phyloP scores from a whole-genome alignment of 495 filamentous ascomycete species.

The Penicillium angulare region DNA sequence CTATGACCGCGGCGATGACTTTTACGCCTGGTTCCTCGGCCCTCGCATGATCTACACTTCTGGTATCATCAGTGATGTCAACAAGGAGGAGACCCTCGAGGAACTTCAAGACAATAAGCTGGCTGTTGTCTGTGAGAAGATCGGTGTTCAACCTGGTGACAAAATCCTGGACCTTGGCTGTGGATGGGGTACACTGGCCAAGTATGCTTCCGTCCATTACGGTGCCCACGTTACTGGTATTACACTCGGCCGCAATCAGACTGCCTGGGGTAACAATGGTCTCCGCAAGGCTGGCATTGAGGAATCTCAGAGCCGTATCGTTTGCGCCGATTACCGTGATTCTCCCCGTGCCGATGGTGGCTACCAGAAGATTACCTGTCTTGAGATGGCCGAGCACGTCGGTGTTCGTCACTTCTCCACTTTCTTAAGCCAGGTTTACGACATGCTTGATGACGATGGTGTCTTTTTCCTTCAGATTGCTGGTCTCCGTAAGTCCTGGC shows the following conservation, averaged over 20 bases:
- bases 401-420: slow-evolving; percentile 62
- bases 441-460: slow-evolving; percentile 70
- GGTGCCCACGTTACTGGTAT: slow-evolving; percentile 64
- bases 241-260: slow-evolving; percentile 70
- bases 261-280: slow-evolving; percentile 68
- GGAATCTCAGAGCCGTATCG: slow-evolving; percentile 62
- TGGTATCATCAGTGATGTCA: slow-evolving; percentile 65
- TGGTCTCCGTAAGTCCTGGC: slow-evolving; percentile 66
- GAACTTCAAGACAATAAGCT: slow-evolving; percentile 72
- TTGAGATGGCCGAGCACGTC: slow-evolving; percentile 79
- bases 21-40: slow-evolving; percentile 73
- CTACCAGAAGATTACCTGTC: slow-evolving; percentile 69
- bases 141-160: slow-evolving; percentile 60
- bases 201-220: slow-evolving; percentile 62
- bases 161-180: slow-evolving; percentile 67
- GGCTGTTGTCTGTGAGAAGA: slow-evolving; percentile 70
- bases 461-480: slow-evolving; percentile 73
- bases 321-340: slow-evolving; percentile 70
- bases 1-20: slow-evolving; percentile 73
- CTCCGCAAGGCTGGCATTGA: slow-evolving; percentile 57
- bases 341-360: slow-evolving; percentile 57
- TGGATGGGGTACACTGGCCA: slow-evolving; percentile 70
- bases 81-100: slow-evolving; percentile 63
- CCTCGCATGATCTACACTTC: slow-evolving; percentile 76
- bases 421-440: slow-evolving; percentile 63